Base-by-base conservation (phyloP, 202 grass and related monocot genomes). In the Schoenoplectus triqueter region DNA sequence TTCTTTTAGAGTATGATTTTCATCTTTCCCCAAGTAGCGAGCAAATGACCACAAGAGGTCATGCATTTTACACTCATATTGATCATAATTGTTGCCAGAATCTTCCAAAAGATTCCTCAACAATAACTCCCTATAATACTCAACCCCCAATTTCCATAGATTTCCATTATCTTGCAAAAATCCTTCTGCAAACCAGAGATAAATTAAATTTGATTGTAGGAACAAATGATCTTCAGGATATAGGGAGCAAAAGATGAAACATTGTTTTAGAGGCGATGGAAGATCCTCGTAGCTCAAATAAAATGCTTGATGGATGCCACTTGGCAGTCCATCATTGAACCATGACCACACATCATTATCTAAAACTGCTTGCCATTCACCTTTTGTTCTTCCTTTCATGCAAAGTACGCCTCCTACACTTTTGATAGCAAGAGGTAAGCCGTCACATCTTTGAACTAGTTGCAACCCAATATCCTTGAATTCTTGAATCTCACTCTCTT, bases 41-140 rank as follows among this genome's bases (percentile, higher is more conserved):
- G 31, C 31, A 31, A 31, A 31, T 0, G 31, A 31, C 31, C 31
- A 31, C 31, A 31, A 0, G 31, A 31, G 31, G 31, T 47, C 45
- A 49, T 92, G 88, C 81, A 92, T 87, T 2, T 2, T 78, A 52
- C 73, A 92, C 0, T 7, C 0, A 0, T 0, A 0, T 0, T 85
- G 3, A 60, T 71, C 54, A 50, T 1, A 0, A 5, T 0, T 21
- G 0, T 0, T 0, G 18, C 39, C 0, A 0, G n/a, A 0, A 13
- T 15, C 10, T 21, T 92, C 63, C 20, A 89, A 6, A 13, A 92
- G 72, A 11, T 89, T 92, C 4, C 90, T 87, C 2, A 51, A 8
- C 5, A 84, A 0, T 6, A 92, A 66, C 68, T 92, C 87, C 52
- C 0, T 62, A 52, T 86, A 84, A 18, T 84, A 83, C 2, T 87